These are phyloP conservation scores for Maudiozyma saulgeensis DNA, from an alignment of 805 yeast genomes.

Conservation along the genomic window DNA sequence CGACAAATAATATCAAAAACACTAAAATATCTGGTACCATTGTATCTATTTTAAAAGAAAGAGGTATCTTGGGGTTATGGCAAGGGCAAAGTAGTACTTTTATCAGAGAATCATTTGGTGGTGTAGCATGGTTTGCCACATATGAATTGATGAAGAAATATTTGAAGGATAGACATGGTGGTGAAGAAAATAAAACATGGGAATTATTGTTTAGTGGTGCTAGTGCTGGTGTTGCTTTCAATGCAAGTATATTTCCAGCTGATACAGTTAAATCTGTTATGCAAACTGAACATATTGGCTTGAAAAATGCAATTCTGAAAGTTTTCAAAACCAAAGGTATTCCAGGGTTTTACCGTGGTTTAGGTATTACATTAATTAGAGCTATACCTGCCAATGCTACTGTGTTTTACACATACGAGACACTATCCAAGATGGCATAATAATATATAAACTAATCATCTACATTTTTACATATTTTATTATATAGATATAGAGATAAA, in stretches of 20 bases:
- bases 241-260: constrained; percentile 73
- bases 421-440: constrained; percentile 19
- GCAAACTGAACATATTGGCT: constrained; percentile 38
- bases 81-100: constrained; percentile 77
- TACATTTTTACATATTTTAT: no score
- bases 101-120: constrained; percentile 77
- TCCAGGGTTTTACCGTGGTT: constrained; percentile 68
- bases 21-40: constrained; percentile 33
- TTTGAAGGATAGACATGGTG: constrained; percentile 21
- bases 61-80: constrained; percentile 74
- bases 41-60: constrained; percentile 33
- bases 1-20: constrained; percentile 7
- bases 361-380: constrained; percentile 70
- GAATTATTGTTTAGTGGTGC: constrained; percentile 75
- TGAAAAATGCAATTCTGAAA: constrained; percentile 37
- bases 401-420: constrained; percentile 73
- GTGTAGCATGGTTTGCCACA: constrained; percentile 90
- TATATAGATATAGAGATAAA: no score
- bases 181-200: constrained; percentile 31
- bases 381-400: constrained; percentile 87
- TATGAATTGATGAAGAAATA: constrained; percentile 50
- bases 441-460: background rate
- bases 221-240: constrained; percentile 73
- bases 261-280: constrained; percentile 84
- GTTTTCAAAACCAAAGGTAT: constrained; percentile 51